These are phyloP conservation scores for Pseudopithomyces chartarum DNA, from an alignment of 2,329 filamentous ascomycete species.

Conservation along the genomic window DNA sequence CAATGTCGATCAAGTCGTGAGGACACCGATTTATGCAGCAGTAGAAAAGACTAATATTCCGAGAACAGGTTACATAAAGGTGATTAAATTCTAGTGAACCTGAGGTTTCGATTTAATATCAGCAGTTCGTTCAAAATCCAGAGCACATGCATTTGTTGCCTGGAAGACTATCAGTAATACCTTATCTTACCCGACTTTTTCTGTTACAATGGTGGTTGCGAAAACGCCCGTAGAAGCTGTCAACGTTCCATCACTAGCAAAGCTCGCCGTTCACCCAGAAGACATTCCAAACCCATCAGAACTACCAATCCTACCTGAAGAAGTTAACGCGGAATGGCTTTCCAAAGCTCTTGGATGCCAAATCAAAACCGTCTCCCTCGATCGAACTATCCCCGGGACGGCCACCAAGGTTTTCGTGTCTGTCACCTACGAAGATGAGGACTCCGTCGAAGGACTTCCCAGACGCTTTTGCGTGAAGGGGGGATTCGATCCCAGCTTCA, in stretches of 20 bases:
- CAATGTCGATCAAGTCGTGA: not conserved
- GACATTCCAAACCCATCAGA: conserved; percentile 1
- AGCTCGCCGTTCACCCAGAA: conserved; percentile 2
- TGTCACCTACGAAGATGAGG: conserved; percentile 15
- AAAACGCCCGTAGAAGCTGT: not conserved
- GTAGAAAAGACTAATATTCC: no score
- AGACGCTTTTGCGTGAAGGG: conserved; percentile 21
- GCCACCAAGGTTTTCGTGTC: conserved; percentile 21
- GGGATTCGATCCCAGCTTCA: conserved; percentile 17
- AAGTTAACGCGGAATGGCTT: conserved; percentile 21
- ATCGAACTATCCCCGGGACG: conserved; percentile 16
- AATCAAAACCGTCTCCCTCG: conserved; percentile 12
- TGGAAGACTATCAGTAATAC: not conserved
- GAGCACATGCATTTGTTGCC: not conserved
- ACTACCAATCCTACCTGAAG: conserved; percentile 10
- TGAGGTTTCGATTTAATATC: not conserved
- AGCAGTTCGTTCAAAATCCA: not conserved
- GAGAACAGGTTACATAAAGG: no score
- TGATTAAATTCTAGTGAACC: not conserved
- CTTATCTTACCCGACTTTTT: not conserved
- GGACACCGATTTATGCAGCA: not conserved
- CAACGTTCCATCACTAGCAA: conserved; percentile 7
- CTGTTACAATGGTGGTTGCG: conserved; percentile 2
- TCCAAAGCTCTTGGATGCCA: conserved; percentile 12
- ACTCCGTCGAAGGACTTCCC: not conserved